Conservation (phyloP, 139 green algal genomes). For the Dunaliella primolecta region DNA sequence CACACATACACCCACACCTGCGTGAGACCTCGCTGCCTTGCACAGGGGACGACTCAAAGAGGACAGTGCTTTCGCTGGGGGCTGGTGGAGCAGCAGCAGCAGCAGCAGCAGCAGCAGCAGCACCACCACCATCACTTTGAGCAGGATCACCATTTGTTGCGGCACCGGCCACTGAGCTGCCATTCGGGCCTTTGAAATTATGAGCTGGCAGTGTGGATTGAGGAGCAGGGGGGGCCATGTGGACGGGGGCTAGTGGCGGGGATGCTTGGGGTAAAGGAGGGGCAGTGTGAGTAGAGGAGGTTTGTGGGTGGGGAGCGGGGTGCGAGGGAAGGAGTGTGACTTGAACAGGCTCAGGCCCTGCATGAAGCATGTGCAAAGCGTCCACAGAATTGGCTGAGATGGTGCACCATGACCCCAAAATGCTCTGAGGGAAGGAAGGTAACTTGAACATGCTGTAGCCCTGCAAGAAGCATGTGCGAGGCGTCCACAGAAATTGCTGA, state of each 20-base stretch:
- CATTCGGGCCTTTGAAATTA: no score
- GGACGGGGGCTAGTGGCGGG: no score
- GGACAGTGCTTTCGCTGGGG: background rate
- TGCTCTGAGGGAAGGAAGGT: slow-evolving; percentile 33
- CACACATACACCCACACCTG: background rate
- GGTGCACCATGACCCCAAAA: no score
- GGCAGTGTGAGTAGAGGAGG: background rate
- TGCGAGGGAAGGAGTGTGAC: slow-evolving; percentile 32
- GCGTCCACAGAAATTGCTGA: no score
- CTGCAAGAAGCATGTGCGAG: slow-evolving; percentile 4
- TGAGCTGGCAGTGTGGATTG: no score
- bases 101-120: background rate
- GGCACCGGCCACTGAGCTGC: no score
- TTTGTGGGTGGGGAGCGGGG: background rate
- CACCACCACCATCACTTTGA: no score
- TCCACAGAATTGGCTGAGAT: no score
- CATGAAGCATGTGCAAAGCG: no score
- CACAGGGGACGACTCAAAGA: background rate
- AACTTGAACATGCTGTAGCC: slow-evolving; percentile 31
- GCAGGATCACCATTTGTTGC: no score
- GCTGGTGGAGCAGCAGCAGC: background rate
- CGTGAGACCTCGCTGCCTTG: background rate
- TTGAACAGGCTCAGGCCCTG: slow-evolving; percentile 31
- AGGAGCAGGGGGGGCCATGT: no score
- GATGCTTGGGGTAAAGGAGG: background rate